These are phyloP conservation scores for Kalmusia sp. DNA, from an alignment of 2,329 filamentous ascomycete genomes.

Conservation along the genomic window DNA sequence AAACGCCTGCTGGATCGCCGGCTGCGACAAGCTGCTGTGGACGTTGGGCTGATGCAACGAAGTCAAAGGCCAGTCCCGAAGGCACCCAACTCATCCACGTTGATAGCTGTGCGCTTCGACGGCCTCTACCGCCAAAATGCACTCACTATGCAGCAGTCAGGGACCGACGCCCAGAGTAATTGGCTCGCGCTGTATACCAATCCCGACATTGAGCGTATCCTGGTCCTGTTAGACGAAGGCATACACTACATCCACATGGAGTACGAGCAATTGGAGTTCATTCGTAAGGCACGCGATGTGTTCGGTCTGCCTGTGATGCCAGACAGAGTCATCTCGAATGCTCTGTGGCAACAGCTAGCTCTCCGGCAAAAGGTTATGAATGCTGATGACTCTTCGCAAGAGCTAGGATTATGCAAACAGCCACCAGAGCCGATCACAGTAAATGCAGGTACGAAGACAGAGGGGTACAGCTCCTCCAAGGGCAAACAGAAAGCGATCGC, in stretches of 20 bases:
- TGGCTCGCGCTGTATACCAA: conserved; percentile 62
- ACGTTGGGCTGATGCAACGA: conserved; percentile 55
- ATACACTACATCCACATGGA: conserved; percentile 67
- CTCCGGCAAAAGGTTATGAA: conserved; percentile 63
- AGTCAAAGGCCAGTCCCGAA: conserved; percentile 53
- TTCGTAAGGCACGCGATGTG: conserved; percentile 58
- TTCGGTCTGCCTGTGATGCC: conserved; percentile 63
- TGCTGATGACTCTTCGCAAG: conserved; percentile 58
- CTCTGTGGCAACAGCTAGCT: conserved; percentile 65
- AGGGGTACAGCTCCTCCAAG: conserved; percentile 42
- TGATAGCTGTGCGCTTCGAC: conserved; percentile 62
- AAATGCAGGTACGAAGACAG: conserved; percentile 21
- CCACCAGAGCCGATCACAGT: conserved; percentile 45
- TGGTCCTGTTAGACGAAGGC: conserved; percentile 64
- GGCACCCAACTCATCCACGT: conserved; percentile 55
- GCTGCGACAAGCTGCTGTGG: conserved; percentile 55
- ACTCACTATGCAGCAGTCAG: conserved; percentile 41
- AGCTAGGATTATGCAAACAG: conserved; percentile 58
- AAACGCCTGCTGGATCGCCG: conserved; percentile 62
- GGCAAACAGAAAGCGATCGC: conserved; percentile 52
- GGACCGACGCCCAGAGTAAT: conserved; percentile 53
- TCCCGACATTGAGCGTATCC: conserved; percentile 61
- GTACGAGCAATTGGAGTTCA: conserved; percentile 65
- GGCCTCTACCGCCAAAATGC: conserved; percentile 58
- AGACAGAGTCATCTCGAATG: conserved; percentile 62